Evolutionary conservation across 768 basidiomycete species (phyloP), one percentile per base, ranked within the genome.

Genomic region (Coprinellus micaceus): DNA sequence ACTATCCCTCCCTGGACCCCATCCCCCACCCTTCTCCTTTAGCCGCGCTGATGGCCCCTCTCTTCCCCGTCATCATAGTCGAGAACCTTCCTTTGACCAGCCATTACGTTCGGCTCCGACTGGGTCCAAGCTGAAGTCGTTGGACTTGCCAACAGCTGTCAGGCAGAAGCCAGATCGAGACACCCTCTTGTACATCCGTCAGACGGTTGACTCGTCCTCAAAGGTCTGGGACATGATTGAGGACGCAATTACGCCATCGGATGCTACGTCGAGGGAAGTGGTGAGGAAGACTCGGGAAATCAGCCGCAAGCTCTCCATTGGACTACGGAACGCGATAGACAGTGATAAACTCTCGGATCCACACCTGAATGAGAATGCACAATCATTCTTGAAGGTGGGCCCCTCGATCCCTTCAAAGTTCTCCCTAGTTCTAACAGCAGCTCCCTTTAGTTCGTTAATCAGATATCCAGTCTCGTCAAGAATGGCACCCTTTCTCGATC

Each of bases 221-320:
- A 76, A 78, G 24, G 88, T 92, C 22, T 98, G 94, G 91, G 77
- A 84, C 56, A 81, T 88, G 76, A 83, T 94, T 66, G 85, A 86
- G 60, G 85, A 87, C 54, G 77, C 88, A 58, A 69, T 74, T n/a
- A 61, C 74, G 25, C 74, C 75, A 45, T 57, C 68, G 15, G 71
- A 71, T 26, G 68, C 67, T 40, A 79, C 83, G 44, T 69, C 85
- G 55, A 73, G 72, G 52, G 83, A 82, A 28, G 76, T 72, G 26
- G 74, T 95, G 9, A 76, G 78, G 26, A 77, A 71, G 45, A 91
- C 91, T 15, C 81, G 86, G 63, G 72, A 73, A 22, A 76, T 85
- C 4, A 94, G 93, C 1, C 73, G 74, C 51, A 80, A 80, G 44
- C 71, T 97, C 52, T 75, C 81, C 3, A 78, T 80, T 36, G 80